Percentiles rank a stretch among this genome's conserved stretches.
These are phyloP conservation scores for Thraustotheca clavata DNA, from an alignment of 352 stramenopile species.

Conservation along the genomic window DNA sequence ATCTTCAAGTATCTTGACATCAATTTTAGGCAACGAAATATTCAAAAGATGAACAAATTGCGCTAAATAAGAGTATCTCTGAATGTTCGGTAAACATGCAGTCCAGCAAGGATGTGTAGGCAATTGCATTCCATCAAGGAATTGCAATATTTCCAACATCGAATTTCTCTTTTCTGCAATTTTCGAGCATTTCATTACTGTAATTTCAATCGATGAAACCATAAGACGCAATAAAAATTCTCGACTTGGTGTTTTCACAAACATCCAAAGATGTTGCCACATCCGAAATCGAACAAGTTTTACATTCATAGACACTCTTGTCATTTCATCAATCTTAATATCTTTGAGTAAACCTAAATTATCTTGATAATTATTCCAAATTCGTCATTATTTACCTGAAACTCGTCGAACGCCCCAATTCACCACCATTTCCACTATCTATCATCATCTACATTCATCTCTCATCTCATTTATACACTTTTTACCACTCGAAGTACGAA, in stretches of 20 bases:
- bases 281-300: conserved; percentile 36
- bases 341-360: conserved; percentile 36
- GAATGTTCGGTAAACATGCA: background rate
- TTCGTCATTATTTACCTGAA: background rate
- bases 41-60: conserved; percentile 21
- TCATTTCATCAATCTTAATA: conserved; percentile 32
- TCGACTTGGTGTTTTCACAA: conserved; percentile 37
- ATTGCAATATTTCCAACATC: too few species aligned
- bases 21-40: too few species aligned
- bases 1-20: background rate
- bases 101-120: conserved; percentile 17
- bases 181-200: conserved; percentile 21
- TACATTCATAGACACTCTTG: conserved; percentile 37
- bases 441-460: background rate
- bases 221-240: conserved; percentile 37
- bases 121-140: too few species aligned
- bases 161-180: background rate
- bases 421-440: background rate
- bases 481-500: background rate
- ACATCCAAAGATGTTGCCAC: conserved; percentile 43
- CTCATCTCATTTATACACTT: background rate
- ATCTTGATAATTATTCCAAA: too few species aligned
- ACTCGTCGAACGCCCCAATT: background rate
- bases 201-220: conserved; percentile 31
- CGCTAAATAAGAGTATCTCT: background rate